Conservation (phyloP, 106 monocot species). For the Posidonia australis region DNA sequence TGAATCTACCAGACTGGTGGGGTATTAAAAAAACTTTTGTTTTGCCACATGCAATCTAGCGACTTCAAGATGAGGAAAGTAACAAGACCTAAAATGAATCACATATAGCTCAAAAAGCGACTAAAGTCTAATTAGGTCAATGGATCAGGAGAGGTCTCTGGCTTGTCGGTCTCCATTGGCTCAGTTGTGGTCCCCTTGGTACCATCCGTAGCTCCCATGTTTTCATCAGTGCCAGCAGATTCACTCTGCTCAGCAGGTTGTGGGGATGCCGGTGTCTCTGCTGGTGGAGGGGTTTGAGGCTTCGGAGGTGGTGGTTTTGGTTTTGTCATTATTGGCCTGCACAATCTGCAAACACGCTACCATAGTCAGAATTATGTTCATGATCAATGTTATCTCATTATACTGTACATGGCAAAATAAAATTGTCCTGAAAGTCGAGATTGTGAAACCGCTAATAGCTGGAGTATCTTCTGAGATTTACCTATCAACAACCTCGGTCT, state of each 20-base stretch:
- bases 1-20: too few relatives aligned
- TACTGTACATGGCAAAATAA: background rate
- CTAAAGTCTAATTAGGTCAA: background rate
- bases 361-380: background rate
- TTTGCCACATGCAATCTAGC: too few relatives aligned
- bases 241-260: conserved; percentile 17
- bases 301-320: conserved; percentile 76
- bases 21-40: too few relatives aligned
- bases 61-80: background rate
- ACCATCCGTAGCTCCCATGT: conserved; percentile 7
- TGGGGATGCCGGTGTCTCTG: conserved; percentile 27
- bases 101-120: background rate
- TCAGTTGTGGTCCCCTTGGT: conserved; percentile 9
- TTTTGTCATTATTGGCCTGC: conserved; percentile 84
- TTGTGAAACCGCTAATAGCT: background rate
- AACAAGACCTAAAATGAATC: background rate
- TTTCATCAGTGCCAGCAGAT: conserved; percentile 14
- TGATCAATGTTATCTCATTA: background rate
- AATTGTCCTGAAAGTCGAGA: background rate
- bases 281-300: conserved; percentile 54
- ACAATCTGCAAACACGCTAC: conserved; percentile 43
- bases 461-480: conserved; percentile 5
- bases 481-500: conserved; percentile 77
- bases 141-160: conserved; percentile 13
- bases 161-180: conserved; percentile 55